Evolutionary conservation across 2,329 filamentous ascomycete genomes (phyloP), one percentile per base, ranked within the genome.

Genomic region (Fusarium duplospermum): DNA sequence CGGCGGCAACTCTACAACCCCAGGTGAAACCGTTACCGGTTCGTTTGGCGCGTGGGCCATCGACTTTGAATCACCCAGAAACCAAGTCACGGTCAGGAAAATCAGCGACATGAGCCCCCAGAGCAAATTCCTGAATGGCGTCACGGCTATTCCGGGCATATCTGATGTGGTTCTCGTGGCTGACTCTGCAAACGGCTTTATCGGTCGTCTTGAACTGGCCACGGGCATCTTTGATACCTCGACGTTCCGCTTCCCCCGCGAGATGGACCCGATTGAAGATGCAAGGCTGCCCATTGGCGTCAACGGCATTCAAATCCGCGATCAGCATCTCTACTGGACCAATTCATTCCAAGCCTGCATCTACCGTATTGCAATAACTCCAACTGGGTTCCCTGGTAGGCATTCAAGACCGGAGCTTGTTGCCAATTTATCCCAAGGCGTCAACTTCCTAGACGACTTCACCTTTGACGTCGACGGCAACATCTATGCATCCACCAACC

Each of bases 401-500:
- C 63, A 66, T 1, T 67, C 71, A 22, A 69, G 68, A 6, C 70
- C 67, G 4, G 65, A 78, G 27, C 65, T 78, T n/a, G 45, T 79
- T 11, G 61, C 65, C 4, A 29, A 77, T 24, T 22, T 79, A 5
- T 76, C 77, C 0, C 40, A 33, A 0, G 13, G 36, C 0, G 62
- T 72, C 13, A 57, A 2, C 7, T 72, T 77, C 9, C 58, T 79
- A 2, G 77, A 79, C 22, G 77, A 79, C 52, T 79, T 79, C 24
- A 40, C 36, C 4, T 71, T 79, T 22, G 74, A 73, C 8, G 6
- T n/a, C 2, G 20, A 62, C 1, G 77, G 71, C 1, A 70, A 79
- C 22, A 77, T 78, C 9, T 78, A 74, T 31, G 70, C 52, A 0
- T 29, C 74, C 1, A 77, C 56, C 20, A 78, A 78, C 47, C 62